Evolutionary conservation across 352 stramenopile genomes (phyloP).

Genomic region (Phytophthora crassamura): DNA sequence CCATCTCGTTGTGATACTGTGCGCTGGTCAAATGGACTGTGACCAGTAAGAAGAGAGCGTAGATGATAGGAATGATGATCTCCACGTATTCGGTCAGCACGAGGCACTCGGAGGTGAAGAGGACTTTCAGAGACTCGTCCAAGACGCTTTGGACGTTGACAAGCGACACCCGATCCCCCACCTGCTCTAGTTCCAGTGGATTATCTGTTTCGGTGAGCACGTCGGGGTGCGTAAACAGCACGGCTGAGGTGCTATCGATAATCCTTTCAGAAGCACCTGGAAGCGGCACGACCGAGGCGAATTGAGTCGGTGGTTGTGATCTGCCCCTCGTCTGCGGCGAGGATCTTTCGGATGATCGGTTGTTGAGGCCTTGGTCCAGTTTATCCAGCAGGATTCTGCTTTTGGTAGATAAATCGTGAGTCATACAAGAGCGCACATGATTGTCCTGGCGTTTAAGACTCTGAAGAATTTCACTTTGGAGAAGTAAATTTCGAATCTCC

Average conservation of each 20-base stretch:
- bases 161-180: not conserved
- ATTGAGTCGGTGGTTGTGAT: not conserved
- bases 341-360: not conserved
- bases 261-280: no score
- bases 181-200: no score
- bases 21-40: conserved; percentile 20
- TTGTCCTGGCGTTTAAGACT: not conserved
- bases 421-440: not conserved
- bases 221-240: no score
- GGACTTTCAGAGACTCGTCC: conserved; percentile 5
- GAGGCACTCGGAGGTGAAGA: conserved; percentile 35
- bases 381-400: not conserved
- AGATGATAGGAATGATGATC: conserved; percentile 34
- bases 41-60: conserved; percentile 14
- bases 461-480: no score
- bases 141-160: not conserved
- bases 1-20: conserved; percentile 32
- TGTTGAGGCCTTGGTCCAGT: not conserved
- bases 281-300: no score
- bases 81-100: conserved; percentile 38
- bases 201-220: no score
- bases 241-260: no score
- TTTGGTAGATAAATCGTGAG: not conserved
- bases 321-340: not conserved
- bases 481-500: no score